Evolutionary conservation across 2,329 filamentous ascomycete species (phyloP), one percentile per base, ranked within the genome.

Genomic region (Calonectria leucothoes): DNA sequence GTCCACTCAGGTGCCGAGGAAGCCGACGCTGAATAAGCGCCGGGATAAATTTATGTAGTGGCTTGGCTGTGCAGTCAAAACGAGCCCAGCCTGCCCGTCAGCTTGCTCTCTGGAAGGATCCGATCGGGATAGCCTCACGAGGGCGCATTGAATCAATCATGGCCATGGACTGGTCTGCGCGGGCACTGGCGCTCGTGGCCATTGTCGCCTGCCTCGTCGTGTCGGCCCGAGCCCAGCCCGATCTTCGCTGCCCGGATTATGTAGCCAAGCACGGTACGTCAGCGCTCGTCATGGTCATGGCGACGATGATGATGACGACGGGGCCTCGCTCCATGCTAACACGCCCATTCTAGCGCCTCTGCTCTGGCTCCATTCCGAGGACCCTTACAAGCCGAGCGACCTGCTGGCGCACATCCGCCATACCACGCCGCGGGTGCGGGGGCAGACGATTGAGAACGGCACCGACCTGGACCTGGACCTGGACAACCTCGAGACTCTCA

Each of bases 361-460:
- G 20, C 37, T 83, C 4, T 83, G 82, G 82, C 76, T 83, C 27
- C 82, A 83, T 10, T 76, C 82, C 0, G 76, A 83, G 4, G 82
- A 83, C n/a, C 78, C 77, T 1, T 83, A 76, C 48, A 79, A 77
- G 74, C 82, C 82, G 1, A 81, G 78, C 55, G 82, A 83, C 29
- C 68, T 83, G 1, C 76, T 82, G 6, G 66, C 77, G 55, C 82
- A 83, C 57, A 52, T 83, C 25, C 76, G 57, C 6, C 80, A 83
- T 39, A 83, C 82, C 1, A 78, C 79, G 33, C 82, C 82, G 2
- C 74, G 57, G 48, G 52, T 80, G 2, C 31, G 78, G 15, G 69
- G 68, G 6, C 52, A 76, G 31, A 67, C 79, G 35, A 74, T 81
- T 20, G 66, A 20, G 2, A 73, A 73, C 4, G 75, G 81, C 0